A percentile compares a stretch with the other conserved stretches of the same genome.
Evolutionary conservation across 352 stramenopile species (phyloP).

Genomic region (Phytophthora aleatoria): DNA sequence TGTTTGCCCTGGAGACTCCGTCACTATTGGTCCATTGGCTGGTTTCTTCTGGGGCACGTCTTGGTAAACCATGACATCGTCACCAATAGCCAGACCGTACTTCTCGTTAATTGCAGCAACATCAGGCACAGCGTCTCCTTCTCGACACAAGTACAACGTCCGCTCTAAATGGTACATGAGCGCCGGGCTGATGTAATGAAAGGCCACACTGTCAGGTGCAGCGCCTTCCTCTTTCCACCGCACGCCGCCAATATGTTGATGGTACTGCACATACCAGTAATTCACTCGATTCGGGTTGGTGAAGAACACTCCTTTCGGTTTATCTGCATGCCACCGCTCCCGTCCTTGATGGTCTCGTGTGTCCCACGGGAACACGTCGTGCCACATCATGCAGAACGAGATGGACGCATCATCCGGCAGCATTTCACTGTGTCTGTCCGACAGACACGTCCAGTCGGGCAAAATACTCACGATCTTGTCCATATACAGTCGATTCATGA

Average conservation of each 20-base stretch:
- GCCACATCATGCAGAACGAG: conserved; percentile 89
- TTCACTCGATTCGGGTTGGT: conserved; percentile 53
- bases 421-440: conserved; percentile 69
- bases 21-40: background rate
- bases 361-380: conserved; percentile 73
- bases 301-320: conserved; percentile 71
- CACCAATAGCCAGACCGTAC: conserved; percentile 52
- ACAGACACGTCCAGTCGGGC: conserved; percentile 63
- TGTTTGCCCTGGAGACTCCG: conserved; percentile 7
- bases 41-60: conserved; percentile 31
- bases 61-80: conserved; percentile 52
- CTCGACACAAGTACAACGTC: conserved; percentile 70
- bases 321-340: conserved; percentile 80
- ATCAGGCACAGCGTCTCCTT: conserved; percentile 46
- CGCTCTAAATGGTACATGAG: conserved; percentile 86
- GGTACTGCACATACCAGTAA: conserved; percentile 80
- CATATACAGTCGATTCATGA: conserved; percentile 80
- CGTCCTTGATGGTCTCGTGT: conserved; percentile 69
- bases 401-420: conserved; percentile 81
- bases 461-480: conserved; percentile 69
- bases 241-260: conserved; percentile 71
- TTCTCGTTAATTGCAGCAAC: conserved; percentile 61
- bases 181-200: conserved; percentile 73
- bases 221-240: conserved; percentile 50
- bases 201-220: conserved; percentile 71